These are phyloP conservation scores for Anastatica hierochuntica DNA, from an alignment of 345 rosid genomes.

Conservation along the genomic window DNA sequence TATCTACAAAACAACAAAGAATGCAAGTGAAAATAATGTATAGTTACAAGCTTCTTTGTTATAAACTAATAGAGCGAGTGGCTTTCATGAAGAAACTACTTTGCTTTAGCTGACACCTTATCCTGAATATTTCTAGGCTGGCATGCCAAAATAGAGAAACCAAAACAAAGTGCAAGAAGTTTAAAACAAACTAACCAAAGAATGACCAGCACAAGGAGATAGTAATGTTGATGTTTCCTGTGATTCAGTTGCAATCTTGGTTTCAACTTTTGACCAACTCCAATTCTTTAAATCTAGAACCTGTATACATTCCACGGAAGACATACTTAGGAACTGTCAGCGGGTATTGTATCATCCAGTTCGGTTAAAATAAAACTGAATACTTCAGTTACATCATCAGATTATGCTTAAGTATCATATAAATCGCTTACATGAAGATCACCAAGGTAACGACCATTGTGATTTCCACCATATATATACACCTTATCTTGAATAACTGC, in stretches of 20 bases:
- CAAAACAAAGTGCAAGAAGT: conserved; percentile 2
- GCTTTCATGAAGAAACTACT: conserved; percentile 13
- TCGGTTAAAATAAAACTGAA: too few species aligned
- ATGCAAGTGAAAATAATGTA: not conserved
- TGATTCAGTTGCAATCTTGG: conserved; percentile 47
- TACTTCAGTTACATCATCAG: conserved; percentile 4
- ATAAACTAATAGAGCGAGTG: conserved; percentile 13
- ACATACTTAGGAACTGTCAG: not conserved
- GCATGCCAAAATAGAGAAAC: not conserved
- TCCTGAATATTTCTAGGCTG: conserved; percentile 9
- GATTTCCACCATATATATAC: conserved; percentile 95
- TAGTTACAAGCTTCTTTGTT: conserved; percentile 5
- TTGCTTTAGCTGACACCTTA: not conserved
- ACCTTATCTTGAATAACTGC: conserved; percentile 83
- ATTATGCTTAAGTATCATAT: conserved; percentile 3
- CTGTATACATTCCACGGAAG: conserved; percentile 36
- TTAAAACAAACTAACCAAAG: conserved; percentile 61
- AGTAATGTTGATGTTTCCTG: conserved; percentile 37
- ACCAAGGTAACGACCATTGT: conserved; percentile 92
- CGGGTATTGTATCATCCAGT: not conserved
- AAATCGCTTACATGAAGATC: conserved; percentile 79
- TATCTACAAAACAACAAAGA: conserved; percentile 43
- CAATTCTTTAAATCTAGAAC: conserved; percentile 89
- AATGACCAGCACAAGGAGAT: conserved; percentile 94
- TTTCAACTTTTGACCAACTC: conserved; percentile 91